A percentile compares a stretch with the other conserved stretches of the same genome.
Conservation (phyloP, 2,329 filamentous ascomycete species). For the Paraphaeosphaeria sporulosa region DNA sequence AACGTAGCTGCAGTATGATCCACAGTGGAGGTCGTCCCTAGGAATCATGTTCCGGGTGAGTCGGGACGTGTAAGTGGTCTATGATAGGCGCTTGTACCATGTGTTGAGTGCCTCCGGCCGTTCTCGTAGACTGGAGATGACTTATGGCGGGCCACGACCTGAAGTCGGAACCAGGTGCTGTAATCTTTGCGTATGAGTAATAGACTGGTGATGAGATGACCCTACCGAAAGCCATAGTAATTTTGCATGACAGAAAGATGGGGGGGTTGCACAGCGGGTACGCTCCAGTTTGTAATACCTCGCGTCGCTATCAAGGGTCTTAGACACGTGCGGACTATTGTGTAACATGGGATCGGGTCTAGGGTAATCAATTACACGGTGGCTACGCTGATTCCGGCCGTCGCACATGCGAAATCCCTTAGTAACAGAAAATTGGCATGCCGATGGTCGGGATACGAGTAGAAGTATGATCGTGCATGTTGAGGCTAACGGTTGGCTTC, state of each 20-base stretch:
- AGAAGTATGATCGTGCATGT: neutral
- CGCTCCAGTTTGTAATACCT: slow-evolving; percentile 6
- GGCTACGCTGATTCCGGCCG: neutral
- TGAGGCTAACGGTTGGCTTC: neutral
- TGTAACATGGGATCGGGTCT: neutral
- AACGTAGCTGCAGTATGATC: neutral
- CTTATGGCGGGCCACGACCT: neutral
- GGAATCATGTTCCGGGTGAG: neutral
- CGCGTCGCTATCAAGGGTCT: neutral
- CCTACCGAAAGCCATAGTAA: neutral
- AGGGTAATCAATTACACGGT: neutral
- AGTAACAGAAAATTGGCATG: neutral
- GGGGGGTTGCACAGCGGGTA: slow-evolving; percentile 2
- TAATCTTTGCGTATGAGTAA: neutral
- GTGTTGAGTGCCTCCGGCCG: neutral
- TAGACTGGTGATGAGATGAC: slow-evolving; percentile 4
- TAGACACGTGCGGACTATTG: slow-evolving; percentile 6
- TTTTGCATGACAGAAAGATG: slow-evolving; percentile 1
- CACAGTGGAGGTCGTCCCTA: neutral
- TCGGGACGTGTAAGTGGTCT: neutral
- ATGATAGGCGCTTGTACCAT: no score
- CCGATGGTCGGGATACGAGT: neutral
- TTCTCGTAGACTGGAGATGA: neutral
- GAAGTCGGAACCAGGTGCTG: neutral
- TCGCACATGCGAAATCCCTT: neutral